phyloP scores from a whole-genome alignment of 2,329 filamentous ascomycete species.

The Cordyceps cateniannulata region DNA sequence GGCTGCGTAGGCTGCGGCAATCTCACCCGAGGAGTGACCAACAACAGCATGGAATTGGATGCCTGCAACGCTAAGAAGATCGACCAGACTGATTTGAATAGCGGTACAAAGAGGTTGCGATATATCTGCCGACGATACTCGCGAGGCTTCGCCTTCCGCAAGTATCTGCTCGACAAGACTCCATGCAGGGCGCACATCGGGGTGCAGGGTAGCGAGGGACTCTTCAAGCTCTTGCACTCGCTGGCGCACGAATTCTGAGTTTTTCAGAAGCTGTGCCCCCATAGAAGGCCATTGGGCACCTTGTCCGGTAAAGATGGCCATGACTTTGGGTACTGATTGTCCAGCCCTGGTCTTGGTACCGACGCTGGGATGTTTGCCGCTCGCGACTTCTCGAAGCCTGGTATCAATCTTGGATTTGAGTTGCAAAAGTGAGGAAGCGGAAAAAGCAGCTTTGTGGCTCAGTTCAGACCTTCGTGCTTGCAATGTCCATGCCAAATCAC shows the following conservation, averaged over 20 bases:
- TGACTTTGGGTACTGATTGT: not conserved
- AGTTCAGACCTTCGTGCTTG: no score
- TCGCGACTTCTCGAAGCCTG: not conserved
- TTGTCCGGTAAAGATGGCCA: constrained; percentile 25
- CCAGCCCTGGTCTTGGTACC: not conserved
- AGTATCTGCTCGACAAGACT: constrained; percentile 17
- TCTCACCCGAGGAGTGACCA: constrained; percentile 41
- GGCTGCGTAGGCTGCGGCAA: constrained; percentile 41
- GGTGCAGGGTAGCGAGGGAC: not conserved
- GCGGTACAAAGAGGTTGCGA: constrained; percentile 22
- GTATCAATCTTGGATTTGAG: not conserved
- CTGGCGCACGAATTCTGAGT: not conserved
- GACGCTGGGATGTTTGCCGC: not conserved
- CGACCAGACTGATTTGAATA: constrained; percentile 20
- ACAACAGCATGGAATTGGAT: constrained; percentile 28
- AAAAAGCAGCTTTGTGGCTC: not conserved
- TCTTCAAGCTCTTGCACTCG: not conserved
- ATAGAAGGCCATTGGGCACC: constrained; percentile 25
- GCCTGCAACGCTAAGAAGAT: constrained; percentile 20
- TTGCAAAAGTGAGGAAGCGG: not conserved
- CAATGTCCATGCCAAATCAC: no score
- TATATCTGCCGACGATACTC: constrained; percentile 17
- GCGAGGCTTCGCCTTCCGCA: not conserved
- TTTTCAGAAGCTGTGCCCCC: constrained; percentile 20
- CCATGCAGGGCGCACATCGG: constrained; percentile 19